Evolutionary conservation across 208 protist genomes (phyloP).

Genomic region (Wallacemonas rigidus): DNA sequence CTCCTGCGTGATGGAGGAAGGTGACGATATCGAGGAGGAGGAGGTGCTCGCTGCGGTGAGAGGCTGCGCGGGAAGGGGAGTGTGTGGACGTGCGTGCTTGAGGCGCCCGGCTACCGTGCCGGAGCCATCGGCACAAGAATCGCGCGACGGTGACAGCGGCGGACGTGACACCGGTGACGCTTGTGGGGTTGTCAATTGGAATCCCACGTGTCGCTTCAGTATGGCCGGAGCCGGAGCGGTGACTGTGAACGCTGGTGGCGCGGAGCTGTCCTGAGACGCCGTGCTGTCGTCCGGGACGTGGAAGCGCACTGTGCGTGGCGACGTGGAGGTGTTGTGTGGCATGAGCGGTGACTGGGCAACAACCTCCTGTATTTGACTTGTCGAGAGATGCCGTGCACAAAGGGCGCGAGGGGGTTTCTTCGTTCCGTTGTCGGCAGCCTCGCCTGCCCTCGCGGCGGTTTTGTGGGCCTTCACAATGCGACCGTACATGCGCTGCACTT

Average conservation of each 20-base stretch:
- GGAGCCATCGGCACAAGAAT: no score
- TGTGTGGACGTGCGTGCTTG: no score
- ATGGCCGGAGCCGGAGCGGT: background rate
- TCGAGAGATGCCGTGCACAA: background rate
- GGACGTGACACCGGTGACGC: background rate
- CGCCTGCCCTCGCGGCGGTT: background rate
- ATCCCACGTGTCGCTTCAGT: background rate
- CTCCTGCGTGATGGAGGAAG: no score
- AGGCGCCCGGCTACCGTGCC: no score
- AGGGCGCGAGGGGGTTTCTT: background rate
- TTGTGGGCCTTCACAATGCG: constrained; percentile 15
- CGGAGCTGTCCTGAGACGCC: background rate
- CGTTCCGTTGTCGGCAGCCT: background rate
- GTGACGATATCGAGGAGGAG: no score
- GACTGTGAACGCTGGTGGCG: background rate
- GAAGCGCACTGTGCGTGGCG: background rate
- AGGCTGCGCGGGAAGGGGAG: no score
- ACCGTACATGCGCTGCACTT: constrained; percentile 12
- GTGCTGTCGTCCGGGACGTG: background rate
- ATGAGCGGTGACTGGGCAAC: background rate
- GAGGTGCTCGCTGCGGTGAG: no score
- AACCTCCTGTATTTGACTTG: background rate
- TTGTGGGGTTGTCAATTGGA: background rate
- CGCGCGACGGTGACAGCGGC: background rate
- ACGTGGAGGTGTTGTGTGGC: background rate